These are phyloP conservation scores for Lasiodiplodia sp. DNA, from an alignment of 2,329 filamentous ascomycete genomes.

Conservation along the genomic window DNA sequence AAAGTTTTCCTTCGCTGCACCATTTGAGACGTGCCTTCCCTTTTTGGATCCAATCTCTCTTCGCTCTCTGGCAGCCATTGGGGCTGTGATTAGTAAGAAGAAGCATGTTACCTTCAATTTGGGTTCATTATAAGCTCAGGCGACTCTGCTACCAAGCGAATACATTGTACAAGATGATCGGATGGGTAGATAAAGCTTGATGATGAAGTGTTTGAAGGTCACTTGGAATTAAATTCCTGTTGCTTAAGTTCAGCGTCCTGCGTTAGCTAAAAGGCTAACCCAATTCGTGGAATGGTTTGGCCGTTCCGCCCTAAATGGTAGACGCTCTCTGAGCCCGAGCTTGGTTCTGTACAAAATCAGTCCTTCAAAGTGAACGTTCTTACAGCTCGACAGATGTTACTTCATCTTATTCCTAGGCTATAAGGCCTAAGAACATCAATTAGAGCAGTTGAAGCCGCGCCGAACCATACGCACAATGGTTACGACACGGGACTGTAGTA, in stretches of 20 bases:
- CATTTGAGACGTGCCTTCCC: neutral
- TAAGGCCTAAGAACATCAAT: no score
- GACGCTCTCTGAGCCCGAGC: no score
- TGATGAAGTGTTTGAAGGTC: neutral
- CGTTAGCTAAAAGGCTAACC: no score
- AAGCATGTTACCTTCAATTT: neutral
- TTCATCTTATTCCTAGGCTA: no score
- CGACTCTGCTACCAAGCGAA: neutral
- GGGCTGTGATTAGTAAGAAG: neutral
- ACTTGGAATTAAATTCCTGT: neutral
- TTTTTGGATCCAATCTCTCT: neutral
- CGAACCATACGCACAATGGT: neutral
- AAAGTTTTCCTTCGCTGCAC: neutral
- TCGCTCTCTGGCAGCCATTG: neutral
- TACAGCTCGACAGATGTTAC: no score
- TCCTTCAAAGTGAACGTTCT: no score
- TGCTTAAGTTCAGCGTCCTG: no score
- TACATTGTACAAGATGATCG: neutral
- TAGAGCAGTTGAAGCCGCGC: no score
- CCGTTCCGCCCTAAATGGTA: no score
- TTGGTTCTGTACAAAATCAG: no score
- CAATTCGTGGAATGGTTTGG: no score
- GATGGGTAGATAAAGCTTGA: neutral
- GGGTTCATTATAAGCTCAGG: neutral
- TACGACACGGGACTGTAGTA: neutral